These are phyloP conservation scores for Cryphonectria parasitica DNA, from an alignment of 2,329 filamentous ascomycete species.

Conservation along the genomic window DNA sequence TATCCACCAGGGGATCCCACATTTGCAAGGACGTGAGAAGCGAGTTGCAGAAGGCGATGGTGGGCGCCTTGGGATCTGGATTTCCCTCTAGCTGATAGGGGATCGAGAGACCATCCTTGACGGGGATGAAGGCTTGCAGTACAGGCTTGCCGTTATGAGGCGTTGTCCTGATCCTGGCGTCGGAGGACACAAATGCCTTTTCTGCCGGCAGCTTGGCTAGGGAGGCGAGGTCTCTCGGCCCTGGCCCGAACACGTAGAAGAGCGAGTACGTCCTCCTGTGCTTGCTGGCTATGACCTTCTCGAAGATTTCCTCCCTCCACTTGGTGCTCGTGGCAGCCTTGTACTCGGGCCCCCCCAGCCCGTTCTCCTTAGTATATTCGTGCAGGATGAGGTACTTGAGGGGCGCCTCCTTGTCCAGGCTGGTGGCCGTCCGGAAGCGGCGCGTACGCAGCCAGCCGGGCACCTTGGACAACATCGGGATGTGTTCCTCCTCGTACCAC, in stretches of 20 bases:
- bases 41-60: conserved; percentile 78
- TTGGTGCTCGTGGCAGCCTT: conserved; percentile 65
- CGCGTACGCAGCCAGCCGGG: conserved; percentile 80
- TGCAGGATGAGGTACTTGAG: conserved; percentile 69
- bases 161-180: conserved; percentile 59
- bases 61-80: conserved; percentile 66
- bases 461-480: conserved; percentile 70
- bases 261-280: conserved; percentile 67
- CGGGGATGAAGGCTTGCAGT: conserved; percentile 70
- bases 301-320: conserved; percentile 62
- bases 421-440: conserved; percentile 65
- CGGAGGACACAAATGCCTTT: conserved; percentile 56
- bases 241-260: conserved; percentile 80
- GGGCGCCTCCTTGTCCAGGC: conserved; percentile 58
- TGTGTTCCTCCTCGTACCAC: conserved; percentile 79
- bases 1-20: conserved; percentile 74
- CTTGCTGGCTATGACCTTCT: conserved; percentile 60
- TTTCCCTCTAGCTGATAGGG: conserved; percentile 79
- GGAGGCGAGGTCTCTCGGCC: conserved; percentile 67
- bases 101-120: conserved; percentile 68
- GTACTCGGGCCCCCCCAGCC: conserved; percentile 66
- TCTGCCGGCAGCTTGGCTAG: conserved; percentile 54
- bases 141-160: conserved; percentile 52
- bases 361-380: conserved; percentile 71
- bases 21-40: conserved; percentile 78